Evolutionary conservation across 129 eudicot genomes (phyloP), one percentile per base, ranked within the genome.

Genomic region (Glebionis coronaria): DNA sequence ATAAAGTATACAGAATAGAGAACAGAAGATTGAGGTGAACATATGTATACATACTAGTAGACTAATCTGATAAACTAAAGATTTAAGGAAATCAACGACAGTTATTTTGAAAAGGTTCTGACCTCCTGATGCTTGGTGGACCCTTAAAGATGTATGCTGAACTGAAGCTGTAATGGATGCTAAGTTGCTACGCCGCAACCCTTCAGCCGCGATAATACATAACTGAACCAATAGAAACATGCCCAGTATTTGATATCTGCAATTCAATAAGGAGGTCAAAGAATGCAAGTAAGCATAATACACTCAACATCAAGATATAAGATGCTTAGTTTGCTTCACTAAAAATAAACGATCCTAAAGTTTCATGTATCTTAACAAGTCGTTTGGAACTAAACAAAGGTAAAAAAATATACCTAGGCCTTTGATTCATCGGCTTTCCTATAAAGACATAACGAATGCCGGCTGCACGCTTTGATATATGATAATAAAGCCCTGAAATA

Each of bases 181-280:
- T 56, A 94, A 82, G 80, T 83, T 89, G 77, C 83, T 89, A 67
- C 97, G 89, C 28, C 99, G 73, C 75, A 94, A 69, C 61, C 97
- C 87, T 81, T 94, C 99, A 74, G 95, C 99, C 64, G 95, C 90
- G 69, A 94, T 77, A 53, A 94, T 82, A 73, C 99, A 94, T n/a
- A 94, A 73, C 78, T 94, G 99, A 79, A 94, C 82, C 72, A 94
- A 69, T 75, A 94, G 83, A 63, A 94, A 94, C 68, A 94, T 82
- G 23, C 99, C 99, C 82, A 94, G 81, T 63, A 94, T 94, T 76
- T 94, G 99, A 80, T 94, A 89, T 87, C 99, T 94, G 92, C 90
- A 73, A 53, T 73, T 10, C 15, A 47, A 28, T 58, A 52, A 54
- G 19, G 18, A 54, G 10, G 18, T 53, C 11, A 53, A 53, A 53